phyloP scores from a whole-genome alignment of 108 stramenopile genomes.

The Nitzschia sp. region DNA sequence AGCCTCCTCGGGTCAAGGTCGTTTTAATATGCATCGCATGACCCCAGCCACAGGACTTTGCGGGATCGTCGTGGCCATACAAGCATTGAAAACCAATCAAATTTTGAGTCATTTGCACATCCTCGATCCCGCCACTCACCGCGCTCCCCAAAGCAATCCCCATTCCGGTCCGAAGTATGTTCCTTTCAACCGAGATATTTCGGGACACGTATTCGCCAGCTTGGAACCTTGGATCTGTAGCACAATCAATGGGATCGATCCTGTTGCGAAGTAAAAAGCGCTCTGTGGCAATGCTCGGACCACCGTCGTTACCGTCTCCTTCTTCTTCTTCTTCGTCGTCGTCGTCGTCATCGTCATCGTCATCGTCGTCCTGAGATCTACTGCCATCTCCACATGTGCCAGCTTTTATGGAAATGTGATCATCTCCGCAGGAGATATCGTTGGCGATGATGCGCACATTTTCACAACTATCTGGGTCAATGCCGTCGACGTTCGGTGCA shows the following conservation, averaged over 20 bases:
- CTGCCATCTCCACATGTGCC: conserved; percentile 24
- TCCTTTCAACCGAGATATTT: conserved; percentile 28
- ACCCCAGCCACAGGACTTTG: conserved; percentile 27
- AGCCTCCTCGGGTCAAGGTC: conserved; percentile 22
- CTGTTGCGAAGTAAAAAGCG: background rate
- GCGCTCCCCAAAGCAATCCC: conserved; percentile 38
- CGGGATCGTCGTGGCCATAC: conserved; percentile 19
- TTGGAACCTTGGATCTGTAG: background rate
- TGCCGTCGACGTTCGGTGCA: conserved; percentile 36
- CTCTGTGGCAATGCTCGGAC: background rate
- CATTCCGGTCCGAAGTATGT: conserved; percentile 31
- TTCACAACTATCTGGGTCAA: conserved; percentile 33
- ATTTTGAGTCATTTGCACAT: conserved; percentile 26
- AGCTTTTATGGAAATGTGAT: conserved; percentile 40
- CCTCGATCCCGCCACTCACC: conserved; percentile 31
- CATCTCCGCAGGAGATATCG: conserved; percentile 36
- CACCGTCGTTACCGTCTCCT: too few species aligned
- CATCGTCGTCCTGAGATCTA: too few species aligned
- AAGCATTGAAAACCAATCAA: conserved; percentile 16
- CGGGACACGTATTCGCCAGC: conserved; percentile 12
- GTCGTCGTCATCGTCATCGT: too few species aligned
- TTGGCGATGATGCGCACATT: conserved; percentile 37
- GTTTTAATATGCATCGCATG: conserved; percentile 38
- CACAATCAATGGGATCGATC: conserved; percentile 2
- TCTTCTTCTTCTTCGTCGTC: too few species aligned